Percentiles rank a stretch among this genome's conserved stretches.
Conservation (phyloP, 805 yeast species). For the Schwanniomyces sp. region DNA sequence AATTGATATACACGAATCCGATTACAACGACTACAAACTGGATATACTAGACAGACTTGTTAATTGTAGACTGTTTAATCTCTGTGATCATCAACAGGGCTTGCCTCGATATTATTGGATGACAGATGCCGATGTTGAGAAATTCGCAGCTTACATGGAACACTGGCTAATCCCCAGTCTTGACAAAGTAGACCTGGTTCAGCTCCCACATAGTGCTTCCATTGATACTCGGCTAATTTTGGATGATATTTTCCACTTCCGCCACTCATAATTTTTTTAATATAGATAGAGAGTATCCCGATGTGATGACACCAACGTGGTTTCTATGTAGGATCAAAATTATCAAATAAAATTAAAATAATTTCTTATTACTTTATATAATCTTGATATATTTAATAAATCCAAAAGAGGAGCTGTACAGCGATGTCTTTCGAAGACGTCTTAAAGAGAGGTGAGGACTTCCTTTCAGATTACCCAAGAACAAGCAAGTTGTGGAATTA, state of each 20-base stretch:
- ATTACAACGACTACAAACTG: conserved; percentile 13
- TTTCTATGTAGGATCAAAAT: not conserved
- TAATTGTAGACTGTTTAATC: not conserved
- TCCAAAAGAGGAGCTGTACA: not conserved
- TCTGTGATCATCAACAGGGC: not conserved
- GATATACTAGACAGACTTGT: conserved; percentile 2
- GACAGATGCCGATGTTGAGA: not conserved
- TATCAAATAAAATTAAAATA: not conserved
- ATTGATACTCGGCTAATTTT: conserved; percentile 2
- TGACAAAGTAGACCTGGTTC: not conserved
- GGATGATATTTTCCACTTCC: conserved; percentile 1
- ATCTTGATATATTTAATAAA: no score
- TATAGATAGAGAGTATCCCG: not conserved
- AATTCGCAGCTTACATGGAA: not conserved
- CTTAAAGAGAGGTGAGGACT: conserved; percentile 69
- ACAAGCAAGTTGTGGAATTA: conserved; percentile 59
- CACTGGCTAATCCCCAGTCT: not conserved
- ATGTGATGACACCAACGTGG: not conserved
- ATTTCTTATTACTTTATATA: not conserved
- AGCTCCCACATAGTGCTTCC: no score
- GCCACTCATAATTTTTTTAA: not conserved
- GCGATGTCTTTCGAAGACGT: conserved; percentile 71
- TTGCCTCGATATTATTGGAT: conserved; percentile 1
- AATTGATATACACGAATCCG: conserved; percentile 11
- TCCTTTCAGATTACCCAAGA: conserved; percentile 64